These are phyloP conservation scores for Elsinoe australis DNA, from an alignment of 2,329 filamentous ascomycete species.

Conservation along the genomic window DNA sequence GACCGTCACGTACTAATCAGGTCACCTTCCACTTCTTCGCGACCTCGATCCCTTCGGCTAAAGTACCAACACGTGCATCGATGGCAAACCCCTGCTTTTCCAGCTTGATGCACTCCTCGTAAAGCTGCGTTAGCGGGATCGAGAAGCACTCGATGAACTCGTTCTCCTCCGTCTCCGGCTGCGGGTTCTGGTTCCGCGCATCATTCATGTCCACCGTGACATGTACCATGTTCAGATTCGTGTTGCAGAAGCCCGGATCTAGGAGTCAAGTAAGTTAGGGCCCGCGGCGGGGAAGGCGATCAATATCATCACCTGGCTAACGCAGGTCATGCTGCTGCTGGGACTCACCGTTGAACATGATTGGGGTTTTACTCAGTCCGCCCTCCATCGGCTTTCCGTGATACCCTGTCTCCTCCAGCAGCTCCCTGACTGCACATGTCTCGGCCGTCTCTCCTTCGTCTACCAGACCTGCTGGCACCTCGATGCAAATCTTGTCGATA, in stretches of 20 bases:
- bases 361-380: slow-evolving; percentile 26
- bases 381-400: slow-evolving; percentile 39
- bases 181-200: slow-evolving; percentile 44
- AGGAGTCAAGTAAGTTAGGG: slow-evolving; percentile 47
- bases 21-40: slow-evolving; percentile 46
- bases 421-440: slow-evolving; percentile 50
- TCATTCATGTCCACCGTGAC: slow-evolving; percentile 49
- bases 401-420: slow-evolving; percentile 56
- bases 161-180: slow-evolving; percentile 53
- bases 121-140: slow-evolving; percentile 50
- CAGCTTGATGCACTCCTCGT: slow-evolving; percentile 53
- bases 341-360: slow-evolving; percentile 38
- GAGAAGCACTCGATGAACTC: slow-evolving; percentile 56
- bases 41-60: slow-evolving; percentile 71
- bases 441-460: slow-evolving; percentile 51
- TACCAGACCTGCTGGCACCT: slow-evolving; percentile 54
- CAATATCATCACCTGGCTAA: slow-evolving; percentile 26
- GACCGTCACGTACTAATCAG: not conserved
- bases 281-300: slow-evolving; percentile 43
- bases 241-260: slow-evolving; percentile 54
- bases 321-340: slow-evolving; percentile 41
- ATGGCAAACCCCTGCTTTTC: slow-evolving; percentile 68
- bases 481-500: slow-evolving; percentile 50
- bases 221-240: slow-evolving; percentile 48
- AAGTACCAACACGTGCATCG: slow-evolving; percentile 67